phyloP scores from a whole-genome alignment of 345 rosid genomes.

The Anastatica hierochuntica region DNA sequence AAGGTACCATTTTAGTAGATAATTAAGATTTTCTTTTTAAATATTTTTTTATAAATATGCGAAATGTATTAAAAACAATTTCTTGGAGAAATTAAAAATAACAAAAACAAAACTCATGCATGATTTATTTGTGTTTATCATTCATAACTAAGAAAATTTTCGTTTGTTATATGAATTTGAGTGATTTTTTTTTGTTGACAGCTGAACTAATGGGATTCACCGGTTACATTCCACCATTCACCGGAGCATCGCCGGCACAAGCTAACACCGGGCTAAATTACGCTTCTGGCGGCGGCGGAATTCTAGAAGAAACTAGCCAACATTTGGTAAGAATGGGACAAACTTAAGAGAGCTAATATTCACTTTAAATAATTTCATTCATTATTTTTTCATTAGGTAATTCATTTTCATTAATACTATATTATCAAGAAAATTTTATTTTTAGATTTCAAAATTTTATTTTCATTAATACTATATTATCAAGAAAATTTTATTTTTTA shows the following conservation, averaged over 20 bases:
- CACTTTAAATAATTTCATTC: no score
- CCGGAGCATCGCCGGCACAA: slow-evolving; percentile 19
- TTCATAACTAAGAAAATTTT: background rate
- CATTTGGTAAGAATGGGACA: slow-evolving; percentile 32
- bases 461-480: background rate
- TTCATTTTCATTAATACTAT: background rate
- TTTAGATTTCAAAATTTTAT: background rate
- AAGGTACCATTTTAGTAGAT: background rate
- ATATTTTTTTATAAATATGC: no score
- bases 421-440: background rate
- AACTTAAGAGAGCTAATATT: background rate
- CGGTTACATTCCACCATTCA: slow-evolving; percentile 32
- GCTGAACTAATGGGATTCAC: slow-evolving; percentile 38
- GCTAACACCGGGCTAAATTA: slow-evolving; percentile 41
- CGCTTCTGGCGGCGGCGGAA: slow-evolving; percentile 60
- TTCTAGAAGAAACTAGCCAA: slow-evolving; percentile 40
- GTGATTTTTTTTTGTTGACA: slow-evolving; percentile 4
- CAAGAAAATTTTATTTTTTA: background rate
- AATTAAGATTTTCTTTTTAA: background rate
- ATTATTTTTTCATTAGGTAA: background rate
- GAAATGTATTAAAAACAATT: no score
- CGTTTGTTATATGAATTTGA: slow-evolving; percentile 9
- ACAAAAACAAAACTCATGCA: no score
- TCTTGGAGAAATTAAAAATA: no score
- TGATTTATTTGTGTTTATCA: background rate